Evolutionary conservation across 164 flowering plant species (phyloP).

Genomic region (Vitis labrusca): DNA sequence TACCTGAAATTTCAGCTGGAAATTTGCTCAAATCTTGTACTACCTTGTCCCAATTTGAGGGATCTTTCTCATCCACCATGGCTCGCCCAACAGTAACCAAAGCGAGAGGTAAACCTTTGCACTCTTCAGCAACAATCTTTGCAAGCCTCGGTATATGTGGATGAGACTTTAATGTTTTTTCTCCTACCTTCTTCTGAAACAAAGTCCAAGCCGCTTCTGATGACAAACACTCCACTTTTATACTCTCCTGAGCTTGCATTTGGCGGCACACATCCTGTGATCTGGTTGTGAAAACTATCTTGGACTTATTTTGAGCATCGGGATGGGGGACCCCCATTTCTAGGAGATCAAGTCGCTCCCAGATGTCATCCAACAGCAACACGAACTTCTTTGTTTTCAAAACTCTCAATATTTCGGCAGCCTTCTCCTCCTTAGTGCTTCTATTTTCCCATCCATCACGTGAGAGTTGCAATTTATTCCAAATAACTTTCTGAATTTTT

Average conservation of each 20-base stretch:
- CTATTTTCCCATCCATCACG: background rate
- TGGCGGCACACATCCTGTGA: slow-evolving; percentile 10
- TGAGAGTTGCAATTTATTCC: background rate
- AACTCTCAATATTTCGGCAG: background rate
- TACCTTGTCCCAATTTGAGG: slow-evolving; percentile 13
- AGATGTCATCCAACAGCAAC: slow-evolving; percentile 15
- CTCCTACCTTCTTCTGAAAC: slow-evolving; percentile 14
- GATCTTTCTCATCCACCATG: slow-evolving; percentile 11
- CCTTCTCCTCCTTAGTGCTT: background rate
- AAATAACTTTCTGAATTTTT: background rate
- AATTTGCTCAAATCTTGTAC: background rate
- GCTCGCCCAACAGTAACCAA: slow-evolving; percentile 11
- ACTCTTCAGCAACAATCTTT: background rate
- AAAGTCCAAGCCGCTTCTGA: slow-evolving; percentile 15
- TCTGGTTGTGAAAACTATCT: slow-evolving; percentile 7
- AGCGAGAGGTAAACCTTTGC: slow-evolving; percentile 20
- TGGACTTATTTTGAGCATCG: background rate
- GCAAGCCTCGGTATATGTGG: slow-evolving; percentile 9
- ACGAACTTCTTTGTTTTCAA: slow-evolving; percentile 1
- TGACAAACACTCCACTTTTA: slow-evolving; percentile 7
- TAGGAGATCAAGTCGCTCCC: background rate
- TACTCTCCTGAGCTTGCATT: slow-evolving; percentile 14
- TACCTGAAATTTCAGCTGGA: slow-evolving; percentile 9
- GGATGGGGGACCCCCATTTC: slow-evolving; percentile 7
- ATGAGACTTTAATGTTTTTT: slow-evolving; percentile 6